Evolutionary conservation across 495 filamentous ascomycete species (phyloP), one percentile per base, ranked within the genome.

Genomic region (Neurospora sp.): DNA sequence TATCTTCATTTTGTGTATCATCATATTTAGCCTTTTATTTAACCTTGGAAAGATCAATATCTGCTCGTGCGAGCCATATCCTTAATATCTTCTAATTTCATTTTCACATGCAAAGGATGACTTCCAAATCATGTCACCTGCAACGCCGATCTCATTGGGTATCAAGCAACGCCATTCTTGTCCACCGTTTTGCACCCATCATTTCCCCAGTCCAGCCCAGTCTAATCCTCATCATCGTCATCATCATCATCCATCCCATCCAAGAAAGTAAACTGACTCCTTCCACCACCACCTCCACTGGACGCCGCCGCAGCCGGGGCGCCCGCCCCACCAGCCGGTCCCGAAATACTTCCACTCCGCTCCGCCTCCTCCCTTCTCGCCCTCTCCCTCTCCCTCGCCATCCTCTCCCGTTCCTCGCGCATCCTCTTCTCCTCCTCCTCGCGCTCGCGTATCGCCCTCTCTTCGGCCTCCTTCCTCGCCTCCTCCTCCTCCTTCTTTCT

Each of bases 181-280:
- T 10, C 20, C 48, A 4, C 4, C 8, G 1, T 59, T 27, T 12
- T 4, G 20, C 48, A 22, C 3, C 10, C 9, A 22, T 22, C 9
- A 22, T 1, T 12, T 53, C 45, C 22, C 20, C 20, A 59, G 20
- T 20, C 12, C 20, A 3, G 20, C 9, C 20, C 45, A 27, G 3
- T 61, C 68, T 75, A 74, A 27, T 78, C 71, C 22, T 73, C 76
- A 61, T 79, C 81, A 27, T 80, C 83, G 9, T 87, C 84, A 70
- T 87, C 86, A 69, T 87, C 86, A 68, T 87, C 86, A 72, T 89
- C 86, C 59, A 86, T 80, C 73, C 81, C 79, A 27, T 78, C 84
- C 74, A 84, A 78, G 72, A 87, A 88, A n/a, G 83, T 84, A 69
- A 87, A 85, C 76, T 87, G 86, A 73, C 79, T 81, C 75, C 83